A percentile compares a stretch with the other conserved stretches of the same genome.
Conservation (phyloP, 805 yeast genomes). For the Jamesozyma hellenica region DNA sequence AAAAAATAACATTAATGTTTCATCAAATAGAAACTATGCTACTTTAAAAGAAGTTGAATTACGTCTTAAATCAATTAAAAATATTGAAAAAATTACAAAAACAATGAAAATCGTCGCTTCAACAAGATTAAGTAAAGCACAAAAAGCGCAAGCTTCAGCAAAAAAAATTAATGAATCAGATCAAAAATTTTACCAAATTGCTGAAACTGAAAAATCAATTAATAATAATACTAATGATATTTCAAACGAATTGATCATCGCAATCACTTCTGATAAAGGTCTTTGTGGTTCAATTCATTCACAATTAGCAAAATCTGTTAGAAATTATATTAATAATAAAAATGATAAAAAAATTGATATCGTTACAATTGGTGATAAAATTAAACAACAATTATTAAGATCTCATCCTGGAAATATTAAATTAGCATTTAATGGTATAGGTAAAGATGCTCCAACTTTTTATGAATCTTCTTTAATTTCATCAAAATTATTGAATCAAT, state of each 20-base stretch:
- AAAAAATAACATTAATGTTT: not conserved
- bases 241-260: slow-evolving; percentile 65
- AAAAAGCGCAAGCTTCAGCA: slow-evolving; percentile 83
- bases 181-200: slow-evolving; percentile 63
- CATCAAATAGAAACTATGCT: slow-evolving; percentile 69
- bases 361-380: slow-evolving; percentile 89
- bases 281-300: slow-evolving; percentile 98
- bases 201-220: slow-evolving; percentile 57
- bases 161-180: slow-evolving; percentile 78
- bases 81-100: slow-evolving; percentile 98
- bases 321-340: slow-evolving; percentile 51
- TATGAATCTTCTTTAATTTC: slow-evolving; percentile 81
- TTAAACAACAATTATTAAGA: slow-evolving; percentile 81
- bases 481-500: slow-evolving; percentile 61
- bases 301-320: slow-evolving; percentile 82
- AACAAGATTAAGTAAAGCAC: slow-evolving; percentile 90
- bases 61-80: slow-evolving; percentile 95
- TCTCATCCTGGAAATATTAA: slow-evolving; percentile 58
- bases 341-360: slow-evolving; percentile 58
- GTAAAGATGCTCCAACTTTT: slow-evolving; percentile 95
- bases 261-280: slow-evolving; percentile 94
- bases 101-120: slow-evolving; percentile 99
- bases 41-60: slow-evolving; percentile 97
- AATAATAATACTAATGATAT: slow-evolving; percentile 24
- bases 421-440: slow-evolving; percentile 79